Evolutionary conservation across 306 rosid species (phyloP), one percentile per base, ranked within the genome.

Genomic region (Cucurbita ficifolia): DNA sequence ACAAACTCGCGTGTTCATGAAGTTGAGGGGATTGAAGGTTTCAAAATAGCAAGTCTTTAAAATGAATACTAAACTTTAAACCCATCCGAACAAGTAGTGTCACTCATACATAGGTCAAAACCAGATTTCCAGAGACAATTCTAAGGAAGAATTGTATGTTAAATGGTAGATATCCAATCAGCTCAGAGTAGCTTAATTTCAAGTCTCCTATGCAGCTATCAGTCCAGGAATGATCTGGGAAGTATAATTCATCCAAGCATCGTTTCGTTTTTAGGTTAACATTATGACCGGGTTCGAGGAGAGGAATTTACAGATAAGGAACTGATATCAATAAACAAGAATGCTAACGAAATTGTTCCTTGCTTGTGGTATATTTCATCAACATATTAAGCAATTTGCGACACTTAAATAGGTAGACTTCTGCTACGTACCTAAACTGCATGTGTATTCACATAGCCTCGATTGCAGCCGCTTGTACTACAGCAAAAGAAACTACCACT

Each of bases 361-460:
- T 52, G 73, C 52, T 78, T 76, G 50, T 74, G 50, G 78, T 71
- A 74, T 68, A 75, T 70, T 79, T 79, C 74, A 79, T 83, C 77
- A 76, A 79, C 76, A 58, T 75, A 82, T 76, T 73, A 70, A 74
- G 76, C 71, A 65, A 70, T 63, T 53, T 74, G 64, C 53, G 79
- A 79, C 49, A 74, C 63, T 58, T 49, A 50, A 61, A 0, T 18
- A 13, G 42, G 33, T 24, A 29, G 60, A 33, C 65, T 12, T 36
- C 46, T 73, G 65, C 76, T 7, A 73, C 65, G 49, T 82, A 53
- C 75, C 76, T 55, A 77, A 56, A 75, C 71, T 46, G 73, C 61
- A 65, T 24, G 73, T 29, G 64, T 81, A 73, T 85, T 74, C 86
- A 75, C 86, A 80, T 54, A 74, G 81, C 79, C 59, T 76, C 51